Evolutionary conservation across 305 asterid species (phyloP).

Genomic region (Fraxinus sp.): DNA sequence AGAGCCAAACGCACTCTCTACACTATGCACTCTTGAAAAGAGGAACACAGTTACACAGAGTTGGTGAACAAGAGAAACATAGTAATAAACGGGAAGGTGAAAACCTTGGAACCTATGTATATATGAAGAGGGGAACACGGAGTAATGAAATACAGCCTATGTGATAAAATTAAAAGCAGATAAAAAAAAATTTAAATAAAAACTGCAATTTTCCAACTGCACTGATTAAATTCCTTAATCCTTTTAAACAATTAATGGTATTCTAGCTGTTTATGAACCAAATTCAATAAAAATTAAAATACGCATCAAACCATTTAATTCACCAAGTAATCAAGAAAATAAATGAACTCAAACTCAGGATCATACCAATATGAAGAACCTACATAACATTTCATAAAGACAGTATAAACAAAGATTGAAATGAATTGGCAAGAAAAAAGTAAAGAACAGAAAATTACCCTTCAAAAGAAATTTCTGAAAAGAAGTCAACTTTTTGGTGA

Average conservation of each 20-base stretch:
- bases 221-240: not conserved
- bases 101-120: conserved; percentile 3
- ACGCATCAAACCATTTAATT: conserved; percentile 7
- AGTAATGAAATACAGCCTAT: not conserved
- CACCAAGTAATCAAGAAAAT: not conserved
- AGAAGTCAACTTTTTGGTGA: conserved; percentile 27
- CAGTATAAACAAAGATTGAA: not conserved
- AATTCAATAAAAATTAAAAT: conserved; percentile 25
- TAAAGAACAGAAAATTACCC: conserved; percentile 29
- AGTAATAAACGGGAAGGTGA: not conserved
- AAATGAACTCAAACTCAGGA: conserved; percentile 15
- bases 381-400: conserved; percentile 1
- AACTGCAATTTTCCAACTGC: not conserved
- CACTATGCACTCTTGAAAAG: not conserved
- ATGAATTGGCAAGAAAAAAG: not conserved
- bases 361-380: conserved; percentile 12
- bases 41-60: not conserved
- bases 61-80: not conserved
- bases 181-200: not conserved
- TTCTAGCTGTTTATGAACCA: conserved; percentile 6
- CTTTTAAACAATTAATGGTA: not conserved
- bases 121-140: not conserved
- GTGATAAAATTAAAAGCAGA: not conserved
- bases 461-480: conserved; percentile 17
- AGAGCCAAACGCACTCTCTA: not conserved